Conservation (phyloP, 257 asterid genomes). For the Asclepias syriaca region DNA sequence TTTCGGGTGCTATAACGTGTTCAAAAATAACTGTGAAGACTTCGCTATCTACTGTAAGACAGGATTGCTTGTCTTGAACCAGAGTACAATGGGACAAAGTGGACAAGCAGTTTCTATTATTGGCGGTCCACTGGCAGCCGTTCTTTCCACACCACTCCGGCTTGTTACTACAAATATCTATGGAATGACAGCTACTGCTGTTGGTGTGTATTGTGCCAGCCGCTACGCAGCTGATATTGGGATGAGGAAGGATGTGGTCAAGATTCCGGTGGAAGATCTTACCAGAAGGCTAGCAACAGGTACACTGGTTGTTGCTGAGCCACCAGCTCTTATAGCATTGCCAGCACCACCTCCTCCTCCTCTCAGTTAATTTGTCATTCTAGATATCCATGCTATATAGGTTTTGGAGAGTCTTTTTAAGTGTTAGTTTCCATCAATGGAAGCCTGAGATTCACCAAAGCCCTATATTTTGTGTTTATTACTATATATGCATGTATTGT, state of each 20-base stretch:
- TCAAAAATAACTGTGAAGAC: conserved; percentile 92
- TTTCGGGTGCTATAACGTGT: conserved; percentile 75
- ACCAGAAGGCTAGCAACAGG: conserved; percentile 51
- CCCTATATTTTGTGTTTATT: neutral
- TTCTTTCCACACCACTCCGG: conserved; percentile 63
- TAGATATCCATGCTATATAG: neutral
- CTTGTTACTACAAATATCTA: conserved; percentile 63
- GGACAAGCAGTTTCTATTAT: conserved; percentile 85
- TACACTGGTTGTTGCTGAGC: conserved; percentile 47
- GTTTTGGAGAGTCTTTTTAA: too few species aligned
- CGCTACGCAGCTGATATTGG: conserved; percentile 88
- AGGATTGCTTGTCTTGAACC: conserved; percentile 69
- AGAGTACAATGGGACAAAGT: conserved; percentile 76
- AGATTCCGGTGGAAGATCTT: conserved; percentile 69
- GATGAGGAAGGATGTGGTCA: conserved; percentile 74
- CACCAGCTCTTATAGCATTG: neutral
- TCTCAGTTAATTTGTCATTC: conserved; percentile 18
- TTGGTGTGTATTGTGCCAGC: conserved; percentile 77
- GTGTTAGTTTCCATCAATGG: neutral
- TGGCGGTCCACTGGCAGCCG: conserved; percentile 90
- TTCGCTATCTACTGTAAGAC: conserved; percentile 95
- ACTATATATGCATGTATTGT: neutral
- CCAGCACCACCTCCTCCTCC: neutral
- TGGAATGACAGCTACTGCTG: conserved; percentile 73
- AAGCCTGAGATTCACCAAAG: neutral